These are phyloP conservation scores for Candida railenensis DNA, from an alignment of 805 yeast genomes.

Conservation along the genomic window DNA sequence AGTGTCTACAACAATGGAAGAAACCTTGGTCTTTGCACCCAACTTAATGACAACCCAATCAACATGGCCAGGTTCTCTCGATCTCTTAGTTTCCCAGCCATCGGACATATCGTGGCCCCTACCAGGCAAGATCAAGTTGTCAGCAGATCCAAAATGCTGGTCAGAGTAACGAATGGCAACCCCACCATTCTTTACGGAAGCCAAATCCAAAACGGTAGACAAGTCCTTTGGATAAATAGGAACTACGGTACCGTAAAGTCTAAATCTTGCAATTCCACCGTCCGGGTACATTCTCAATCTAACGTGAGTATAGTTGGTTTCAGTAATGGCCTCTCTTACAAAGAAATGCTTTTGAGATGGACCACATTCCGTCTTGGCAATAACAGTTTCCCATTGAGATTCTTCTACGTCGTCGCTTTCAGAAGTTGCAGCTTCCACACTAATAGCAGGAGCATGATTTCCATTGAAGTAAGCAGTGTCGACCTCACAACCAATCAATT, in stretches of 20 bases:
- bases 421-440: constrained; percentile 68
- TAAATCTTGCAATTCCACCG: constrained; percentile 95
- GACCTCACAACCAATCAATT: constrained; percentile 77
- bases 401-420: constrained; percentile 30
- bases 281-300: constrained; percentile 94
- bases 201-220: constrained; percentile 60
- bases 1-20: constrained; percentile 75
- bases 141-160: constrained; percentile 93
- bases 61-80: constrained; percentile 76
- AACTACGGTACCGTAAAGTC: constrained; percentile 79
- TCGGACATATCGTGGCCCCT: constrained; percentile 96
- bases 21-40: constrained; percentile 62
- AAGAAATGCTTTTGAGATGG: constrained; percentile 88
- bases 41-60: constrained; percentile 90
- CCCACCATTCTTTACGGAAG: constrained; percentile 84
- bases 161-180: constrained; percentile 81
- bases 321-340: constrained; percentile 58
- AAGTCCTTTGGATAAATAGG: constrained; percentile 61
- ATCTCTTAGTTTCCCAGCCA: constrained; percentile 97
- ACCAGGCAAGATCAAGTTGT: constrained; percentile 86
- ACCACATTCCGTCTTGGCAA: constrained; percentile 77
- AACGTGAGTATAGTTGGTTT: constrained; percentile 68
- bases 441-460: constrained; percentile 87
- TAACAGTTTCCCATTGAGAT: constrained; percentile 69
- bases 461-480: constrained; percentile 96